Base-by-base conservation (phyloP, 768 basidiomycete species). In the Lactarius quietus region DNA sequence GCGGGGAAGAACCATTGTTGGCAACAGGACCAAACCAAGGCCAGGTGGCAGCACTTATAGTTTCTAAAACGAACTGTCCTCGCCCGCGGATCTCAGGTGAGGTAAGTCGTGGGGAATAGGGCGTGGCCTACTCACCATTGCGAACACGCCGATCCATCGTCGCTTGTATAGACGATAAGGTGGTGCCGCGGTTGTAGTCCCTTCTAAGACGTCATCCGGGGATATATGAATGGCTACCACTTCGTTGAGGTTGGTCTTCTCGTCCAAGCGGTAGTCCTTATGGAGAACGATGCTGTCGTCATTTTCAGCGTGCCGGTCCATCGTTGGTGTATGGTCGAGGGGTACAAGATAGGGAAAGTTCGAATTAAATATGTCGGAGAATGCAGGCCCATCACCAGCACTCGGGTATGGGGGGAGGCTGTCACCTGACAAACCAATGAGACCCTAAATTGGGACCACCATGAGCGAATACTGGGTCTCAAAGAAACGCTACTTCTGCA, bases 391-490 rank as follows among this genome's bases (percentile, higher is more conserved):
- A n/a, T n/a, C n/a, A n/a, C n/a, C n/a, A n/a, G n/a, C n/a, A n/a
- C n/a, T n/a, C n/a, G n/a, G n/a, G n/a, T n/a, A n/a, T n/a, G n/a
- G n/a, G n/a, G n/a, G n/a, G n/a, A n/a, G n/a, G 43, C 33, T 33
- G 33, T 8, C 8, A 8, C 14, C 43, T 45, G 43, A 45, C 43
- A 43, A 18, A 43, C 20, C n/a, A n/a, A 6, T 28, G 5, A 26
- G 48, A 51, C 48, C 48, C 26, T 14, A 51, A 51, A 26, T 28
- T 23, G 51, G 65, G 68, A 71, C 70, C 74, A 31, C 35, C 12
- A 95, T 94, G 93, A 88, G 86, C 70, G 93, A 95, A 75, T 95
- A 89, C 75, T 95, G 93, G 93, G 89, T 95, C 68, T 92, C 92
- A 29, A 87, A 91, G 75, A 94, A 95, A 77, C 89, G 87, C 71